Conservation (phyloP, 2,329 filamentous ascomycete species). For the Talaromyces sp. region DNA sequence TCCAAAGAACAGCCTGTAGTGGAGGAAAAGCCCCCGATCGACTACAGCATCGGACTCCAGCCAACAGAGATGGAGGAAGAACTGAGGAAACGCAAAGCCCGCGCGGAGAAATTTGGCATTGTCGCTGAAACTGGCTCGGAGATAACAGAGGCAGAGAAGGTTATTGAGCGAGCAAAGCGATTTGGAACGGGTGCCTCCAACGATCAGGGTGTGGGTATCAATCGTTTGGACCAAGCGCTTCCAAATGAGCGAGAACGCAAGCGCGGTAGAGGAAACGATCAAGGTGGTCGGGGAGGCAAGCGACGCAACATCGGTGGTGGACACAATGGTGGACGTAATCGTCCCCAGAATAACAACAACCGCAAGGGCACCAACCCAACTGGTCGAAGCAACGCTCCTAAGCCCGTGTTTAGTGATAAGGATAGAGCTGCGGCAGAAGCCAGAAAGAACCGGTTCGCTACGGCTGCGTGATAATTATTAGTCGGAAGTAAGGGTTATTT, state of each 20-base stretch:
- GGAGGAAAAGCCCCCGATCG: constrained; percentile 34
- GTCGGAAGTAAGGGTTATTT: not conserved
- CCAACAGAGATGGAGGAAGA: constrained; percentile 46
- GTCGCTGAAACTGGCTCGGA: constrained; percentile 39
- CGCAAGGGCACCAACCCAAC: constrained; percentile 13
- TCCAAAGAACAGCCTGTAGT: constrained; percentile 22
- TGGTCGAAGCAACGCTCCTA: constrained; percentile 23
- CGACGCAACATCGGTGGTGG: constrained; percentile 34
- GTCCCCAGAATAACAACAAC: constrained; percentile 22
- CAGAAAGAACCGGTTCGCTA: constrained; percentile 47
- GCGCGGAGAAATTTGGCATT: constrained; percentile 49
- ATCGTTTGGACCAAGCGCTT: constrained; percentile 46
- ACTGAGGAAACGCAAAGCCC: constrained; percentile 47
- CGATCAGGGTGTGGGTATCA: constrained; percentile 30
- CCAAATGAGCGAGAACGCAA: constrained; percentile 42
- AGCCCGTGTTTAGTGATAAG: constrained; percentile 36
- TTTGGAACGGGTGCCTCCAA: constrained; percentile 38
- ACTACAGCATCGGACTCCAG: constrained; percentile 43
- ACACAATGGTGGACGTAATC: constrained; percentile 30
- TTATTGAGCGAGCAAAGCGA: constrained; percentile 46
- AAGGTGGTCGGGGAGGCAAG: constrained; percentile 42
- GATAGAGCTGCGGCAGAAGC: constrained; percentile 45
- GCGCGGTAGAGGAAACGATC: constrained; percentile 38
- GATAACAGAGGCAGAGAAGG: constrained; percentile 43
- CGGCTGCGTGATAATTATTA: constrained; percentile 25